These are phyloP conservation scores for Hypoxylon cercidicola DNA, from an alignment of 495 filamentous ascomycete species.

Conservation along the genomic window DNA sequence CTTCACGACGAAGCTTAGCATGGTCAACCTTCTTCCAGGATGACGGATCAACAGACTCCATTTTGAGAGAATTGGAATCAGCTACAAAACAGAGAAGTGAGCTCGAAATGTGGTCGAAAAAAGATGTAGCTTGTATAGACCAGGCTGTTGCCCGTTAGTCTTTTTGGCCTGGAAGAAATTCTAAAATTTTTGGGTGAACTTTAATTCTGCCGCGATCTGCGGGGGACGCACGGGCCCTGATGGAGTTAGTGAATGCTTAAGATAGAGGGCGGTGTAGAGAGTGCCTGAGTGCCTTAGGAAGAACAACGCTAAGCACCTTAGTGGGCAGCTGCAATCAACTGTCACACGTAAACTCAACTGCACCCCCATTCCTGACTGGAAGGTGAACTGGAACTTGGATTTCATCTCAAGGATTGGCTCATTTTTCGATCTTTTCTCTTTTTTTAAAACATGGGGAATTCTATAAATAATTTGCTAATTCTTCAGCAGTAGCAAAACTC, in stretches of 20 bases:
- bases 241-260: constrained; percentile 9
- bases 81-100: not conserved
- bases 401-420: not conserved
- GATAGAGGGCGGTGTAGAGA: too few relatives aligned
- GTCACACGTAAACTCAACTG: too few relatives aligned
- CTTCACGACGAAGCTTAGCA: constrained; percentile 35
- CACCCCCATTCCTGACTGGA: not conserved
- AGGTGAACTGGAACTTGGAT: not conserved
- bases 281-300: constrained; percentile 14
- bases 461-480: constrained; percentile 3
- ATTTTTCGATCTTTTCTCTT: not conserved
- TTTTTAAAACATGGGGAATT: not conserved
- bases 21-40: constrained; percentile 38
- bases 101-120: not conserved
- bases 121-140: not conserved
- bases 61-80: constrained; percentile 1
- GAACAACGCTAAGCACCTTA: too few relatives aligned
- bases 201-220: constrained; percentile 35
- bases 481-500: not conserved
- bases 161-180: too few relatives aligned
- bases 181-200: too few relatives aligned
- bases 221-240: too few relatives aligned
- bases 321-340: too few relatives aligned
- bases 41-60: constrained; percentile 25
- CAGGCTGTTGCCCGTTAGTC: too few relatives aligned